Conservation (phyloP, 352 stramenopile species). For the Pythium utonaiense region DNA sequence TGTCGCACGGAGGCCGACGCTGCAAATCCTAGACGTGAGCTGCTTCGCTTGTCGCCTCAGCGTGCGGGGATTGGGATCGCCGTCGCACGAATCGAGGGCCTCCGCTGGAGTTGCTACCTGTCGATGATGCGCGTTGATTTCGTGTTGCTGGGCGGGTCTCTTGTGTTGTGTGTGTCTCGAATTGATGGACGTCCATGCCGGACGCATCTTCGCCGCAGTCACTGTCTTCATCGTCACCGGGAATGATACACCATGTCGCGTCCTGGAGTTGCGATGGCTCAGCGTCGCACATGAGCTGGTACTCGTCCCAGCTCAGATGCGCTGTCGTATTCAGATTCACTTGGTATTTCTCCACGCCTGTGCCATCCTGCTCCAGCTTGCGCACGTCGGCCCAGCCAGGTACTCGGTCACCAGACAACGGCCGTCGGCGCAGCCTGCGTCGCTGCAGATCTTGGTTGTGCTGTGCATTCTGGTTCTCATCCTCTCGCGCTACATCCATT, state of each 20-base stretch:
- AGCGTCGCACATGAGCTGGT: conserved; percentile 20
- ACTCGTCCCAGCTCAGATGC: conserved; percentile 21
- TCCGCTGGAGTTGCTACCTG: neutral
- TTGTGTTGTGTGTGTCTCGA: neutral
- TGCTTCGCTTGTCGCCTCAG: neutral
- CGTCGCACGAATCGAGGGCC: neutral
- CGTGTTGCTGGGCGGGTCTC: neutral
- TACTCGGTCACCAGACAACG: conserved; percentile 6
- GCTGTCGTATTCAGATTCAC: conserved; percentile 21
- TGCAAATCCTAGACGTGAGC: neutral
- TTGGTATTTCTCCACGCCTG: conserved; percentile 11
- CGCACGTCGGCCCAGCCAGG: conserved; percentile 21
- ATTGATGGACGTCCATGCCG: neutral
- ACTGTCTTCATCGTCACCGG: neutral
- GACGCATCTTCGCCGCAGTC: neutral
- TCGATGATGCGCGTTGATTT: neutral
- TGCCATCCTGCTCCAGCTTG: conserved; percentile 11
- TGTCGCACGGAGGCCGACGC: neutral
- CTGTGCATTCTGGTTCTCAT: neutral
- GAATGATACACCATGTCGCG: conserved; percentile 11
- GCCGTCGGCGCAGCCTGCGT: neutral
- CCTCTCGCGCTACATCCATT: neutral
- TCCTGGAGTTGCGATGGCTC: conserved; percentile 3
- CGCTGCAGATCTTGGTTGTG: neutral
- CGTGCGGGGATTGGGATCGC: neutral